These are phyloP conservation scores for Paraconiothyrium brasiliense DNA, from an alignment of 2,329 filamentous ascomycete genomes.

Conservation along the genomic window DNA sequence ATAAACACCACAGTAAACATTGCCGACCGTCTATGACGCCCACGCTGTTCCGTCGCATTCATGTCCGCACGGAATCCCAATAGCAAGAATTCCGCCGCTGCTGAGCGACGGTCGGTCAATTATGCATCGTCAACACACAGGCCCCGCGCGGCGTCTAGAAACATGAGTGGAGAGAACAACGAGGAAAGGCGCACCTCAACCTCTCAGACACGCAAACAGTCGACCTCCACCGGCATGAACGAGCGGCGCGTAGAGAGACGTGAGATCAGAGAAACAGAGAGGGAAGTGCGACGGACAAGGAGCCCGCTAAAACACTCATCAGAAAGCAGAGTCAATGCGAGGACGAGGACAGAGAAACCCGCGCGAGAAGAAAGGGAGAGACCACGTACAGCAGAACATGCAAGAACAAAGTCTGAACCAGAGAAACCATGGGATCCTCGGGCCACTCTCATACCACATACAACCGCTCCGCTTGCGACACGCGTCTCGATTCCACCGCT, in stretches of 20 bases:
- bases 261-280: slow-evolving; percentile 48
- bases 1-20: slow-evolving; percentile 2
- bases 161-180: slow-evolving; percentile 34
- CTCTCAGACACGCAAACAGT: slow-evolving; percentile 42
- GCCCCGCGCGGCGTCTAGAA: slow-evolving; percentile 47
- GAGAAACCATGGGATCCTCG: slow-evolving; percentile 77
- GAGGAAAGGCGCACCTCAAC: slow-evolving; percentile 34
- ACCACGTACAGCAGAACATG: slow-evolving; percentile 29
- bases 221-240: slow-evolving; percentile 27
- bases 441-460: slow-evolving; percentile 75
- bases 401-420: slow-evolving; percentile 37
- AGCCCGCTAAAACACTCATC: slow-evolving; percentile 49
- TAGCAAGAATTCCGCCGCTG: slow-evolving; percentile 39
- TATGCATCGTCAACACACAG: slow-evolving; percentile 42
- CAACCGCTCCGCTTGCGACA: slow-evolving; percentile 76
- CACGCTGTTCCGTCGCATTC: slow-evolving; percentile 27
- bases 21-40: slow-evolving; percentile 36
- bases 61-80: slow-evolving; percentile 48
- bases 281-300: slow-evolving; percentile 44
- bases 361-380: slow-evolving; percentile 37
- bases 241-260: slow-evolving; percentile 49
- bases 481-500: slow-evolving; percentile 70
- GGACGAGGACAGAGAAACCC: slow-evolving; percentile 45
- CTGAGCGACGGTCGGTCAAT: slow-evolving; percentile 44
- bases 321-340: slow-evolving; percentile 45